Evolutionary conservation across 345 rosid genomes (phyloP), one percentile per base, ranked within the genome.

Genomic region (Microthlaspi erraticum): DNA sequence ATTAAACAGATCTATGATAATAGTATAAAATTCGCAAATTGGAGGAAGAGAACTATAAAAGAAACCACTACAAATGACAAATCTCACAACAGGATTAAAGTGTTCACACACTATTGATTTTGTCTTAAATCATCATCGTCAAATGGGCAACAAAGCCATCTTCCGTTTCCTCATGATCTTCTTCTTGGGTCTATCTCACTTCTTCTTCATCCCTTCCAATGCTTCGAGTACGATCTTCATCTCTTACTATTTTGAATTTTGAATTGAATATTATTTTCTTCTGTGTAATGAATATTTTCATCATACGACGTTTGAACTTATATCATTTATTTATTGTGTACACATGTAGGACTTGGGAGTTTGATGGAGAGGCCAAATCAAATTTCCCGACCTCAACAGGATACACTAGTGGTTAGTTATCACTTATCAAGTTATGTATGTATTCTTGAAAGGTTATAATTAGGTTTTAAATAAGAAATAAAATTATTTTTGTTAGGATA

Each of bases 101-200:
- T 20, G n/a, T 33, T 68, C 45, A 16, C 8, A 3, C 29, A 1
- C 29, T 48, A 70, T 5, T 60, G 31, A 18, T 32, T 42, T 71
- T 19, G 4, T 33, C 31, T 41, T n/a, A 61, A 71, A 23, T 44
- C 19, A 42, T 61, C 44, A 12, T 39, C 36, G 1, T 66, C 20
- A 59, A 57, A 86, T 86, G 91, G 87, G 80, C 48, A 60, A 75
- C 63, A 64, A 73, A 65, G 53, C 64, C 61, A 18, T 53, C 49
- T 60, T 82, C 57, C 79, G 73, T 14, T 62, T 81, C 16, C 56
- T 85, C 3, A 49, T 84, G 31, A 61, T 76, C 56, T 33, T 78
- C 65, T 44, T 79, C 13, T 43, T 89, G 63, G 66, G 71, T 45
- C 11, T 81, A 11, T 83, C 82, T 75, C 76, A 68, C 14, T 14